A percentile compares a stretch with the other conserved stretches of the same genome.
Evolutionary conservation across 176 grass and related monocot genomes (phyloP).

Genomic region (Triticum monococcum): DNA sequence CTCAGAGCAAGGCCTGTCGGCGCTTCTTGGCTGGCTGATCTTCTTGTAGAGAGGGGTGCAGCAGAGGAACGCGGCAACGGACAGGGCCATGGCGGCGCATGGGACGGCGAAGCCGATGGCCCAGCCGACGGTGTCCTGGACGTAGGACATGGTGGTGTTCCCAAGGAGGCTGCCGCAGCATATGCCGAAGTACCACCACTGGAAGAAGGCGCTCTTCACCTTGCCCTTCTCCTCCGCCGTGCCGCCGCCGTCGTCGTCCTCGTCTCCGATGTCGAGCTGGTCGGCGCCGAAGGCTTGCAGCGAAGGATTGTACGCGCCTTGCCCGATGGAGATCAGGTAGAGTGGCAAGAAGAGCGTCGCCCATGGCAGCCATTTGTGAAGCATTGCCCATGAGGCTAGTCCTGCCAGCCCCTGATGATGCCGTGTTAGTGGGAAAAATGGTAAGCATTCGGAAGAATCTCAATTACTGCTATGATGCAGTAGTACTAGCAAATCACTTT

Average conservation of each 20-base stretch:
- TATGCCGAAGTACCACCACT: slow-evolving; percentile 98
- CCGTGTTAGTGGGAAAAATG: not conserved
- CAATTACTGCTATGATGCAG: not conserved
- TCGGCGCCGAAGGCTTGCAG: slow-evolving; percentile 92
- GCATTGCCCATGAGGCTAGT: slow-evolving; percentile 66
- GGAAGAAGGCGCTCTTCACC: slow-evolving; percentile 83
- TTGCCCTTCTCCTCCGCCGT: slow-evolving; percentile 46
- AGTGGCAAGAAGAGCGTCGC: slow-evolving; percentile 79
- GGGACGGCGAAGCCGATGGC: slow-evolving; percentile 84
- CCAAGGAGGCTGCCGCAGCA: slow-evolving; percentile 85
- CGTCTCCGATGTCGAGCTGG: slow-evolving; percentile 62
- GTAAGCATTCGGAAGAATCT: not conserved
- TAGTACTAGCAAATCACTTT: not conserved
- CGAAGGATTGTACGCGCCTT: slow-evolving; percentile 78
- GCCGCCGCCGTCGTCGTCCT: not conserved
- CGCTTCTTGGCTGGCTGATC: slow-evolving; percentile 27
- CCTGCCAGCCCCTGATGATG: slow-evolving; percentile 53
- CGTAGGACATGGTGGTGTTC: slow-evolving; percentile 76
- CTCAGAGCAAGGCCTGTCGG: not conserved
- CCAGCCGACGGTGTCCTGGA: slow-evolving; percentile 85
- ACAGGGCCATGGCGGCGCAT: slow-evolving; percentile 55
- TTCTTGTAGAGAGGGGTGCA: slow-evolving; percentile 58
- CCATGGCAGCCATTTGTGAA: slow-evolving; percentile 60
- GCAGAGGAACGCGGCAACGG: slow-evolving; percentile 59
- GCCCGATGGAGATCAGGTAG: slow-evolving; percentile 82